phyloP scores from a whole-genome alignment of 805 yeast species.

The Komagataella phaffii region DNA sequence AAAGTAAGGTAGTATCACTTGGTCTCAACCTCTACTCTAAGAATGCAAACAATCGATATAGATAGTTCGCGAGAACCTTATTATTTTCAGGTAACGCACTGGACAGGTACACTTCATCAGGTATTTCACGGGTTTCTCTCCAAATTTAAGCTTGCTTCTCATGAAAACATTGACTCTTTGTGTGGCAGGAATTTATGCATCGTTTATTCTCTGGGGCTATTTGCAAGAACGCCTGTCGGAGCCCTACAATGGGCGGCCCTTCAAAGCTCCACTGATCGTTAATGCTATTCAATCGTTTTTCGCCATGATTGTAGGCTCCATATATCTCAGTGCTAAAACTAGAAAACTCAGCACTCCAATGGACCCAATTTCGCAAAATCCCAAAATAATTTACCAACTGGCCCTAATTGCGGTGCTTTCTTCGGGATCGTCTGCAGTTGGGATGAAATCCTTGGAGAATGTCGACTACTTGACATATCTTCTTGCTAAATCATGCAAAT shows the following conservation, averaged over 20 bases:
- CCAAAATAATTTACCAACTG: slow-evolving; percentile 21
- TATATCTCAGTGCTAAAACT: slow-evolving; percentile 32
- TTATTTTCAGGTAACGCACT: not conserved
- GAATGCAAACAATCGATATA: not conserved
- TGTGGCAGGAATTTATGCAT: slow-evolving; percentile 61
- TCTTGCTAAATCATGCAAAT: slow-evolving; percentile 84
- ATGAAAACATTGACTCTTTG: slow-evolving; percentile 14
- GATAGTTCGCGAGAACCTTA: not conserved
- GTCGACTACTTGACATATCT: slow-evolving; percentile 79
- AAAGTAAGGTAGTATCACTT: not conserved
- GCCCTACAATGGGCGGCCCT: slow-evolving; percentile 37
- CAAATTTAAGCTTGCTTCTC: not conserved
- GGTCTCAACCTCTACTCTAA: not conserved
- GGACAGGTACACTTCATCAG: not conserved
- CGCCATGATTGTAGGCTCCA: slow-evolving; percentile 56
- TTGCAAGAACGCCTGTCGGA: slow-evolving; percentile 82
- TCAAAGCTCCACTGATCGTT: slow-evolving; percentile 69
- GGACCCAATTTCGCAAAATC: slow-evolving; percentile 14
- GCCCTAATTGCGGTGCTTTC: slow-evolving; percentile 56
- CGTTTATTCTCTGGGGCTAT: slow-evolving; percentile 86
- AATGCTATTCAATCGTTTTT: slow-evolving; percentile 61
- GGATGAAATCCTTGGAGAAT: slow-evolving; percentile 63
- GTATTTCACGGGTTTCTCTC: not conserved
- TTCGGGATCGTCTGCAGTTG: slow-evolving; percentile 72
- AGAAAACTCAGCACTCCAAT: slow-evolving; percentile 17